Base-by-base conservation (phyloP, 116 monocot genomes). In the Cymodocea nodosa region DNA sequence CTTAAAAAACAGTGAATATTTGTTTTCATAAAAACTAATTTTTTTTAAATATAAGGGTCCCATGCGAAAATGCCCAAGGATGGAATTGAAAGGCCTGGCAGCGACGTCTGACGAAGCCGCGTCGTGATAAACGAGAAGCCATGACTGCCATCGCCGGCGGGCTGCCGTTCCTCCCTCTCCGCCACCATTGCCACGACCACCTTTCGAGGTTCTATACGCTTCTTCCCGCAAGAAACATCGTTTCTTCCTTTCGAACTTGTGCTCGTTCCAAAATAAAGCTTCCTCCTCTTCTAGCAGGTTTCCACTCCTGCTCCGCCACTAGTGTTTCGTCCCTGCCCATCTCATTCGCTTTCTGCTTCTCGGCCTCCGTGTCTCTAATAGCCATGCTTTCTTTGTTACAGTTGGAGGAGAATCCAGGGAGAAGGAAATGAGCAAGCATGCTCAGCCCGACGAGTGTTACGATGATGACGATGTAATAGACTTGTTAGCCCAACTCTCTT, bases 361-460 rank as follows among this genome's bases (percentile, higher is more conserved):
- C 18, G 35, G 34, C 25, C 7, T 30, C 44, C 44, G 8, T 44
- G 12, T 39, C 39, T 39, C 39, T 39, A 39, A 44, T 44, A 44
- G 6, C 44, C 44, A 12, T 44, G 24, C 8, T 25, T 13, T 16
- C 13, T 53, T n/a, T 30, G 8, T 53, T 52, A 35, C 66, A 34
- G 66, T 66, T 66, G 67, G 51, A 18, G 51, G 40, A 18, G 57
- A 23, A 52, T 44, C 16, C n/a, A 44, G 52, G 23, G 65, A 59
- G 73, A 64, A 67, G 35, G 19, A 50, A 2, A 36, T 2, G 58
- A 64, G 65, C 8, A 50, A 62, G 35, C 63, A 18, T 10, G 68
- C 44, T 54, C 64, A 73, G 2, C 78, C 78, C 8, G 50, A 52
- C 0, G 79, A 79, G 70, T 74, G 67, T 54, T 74, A 79, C 35